phyloP scores from a whole-genome alignment of 495 filamentous ascomycete species.

The Aspergillus panamensis region DNA sequence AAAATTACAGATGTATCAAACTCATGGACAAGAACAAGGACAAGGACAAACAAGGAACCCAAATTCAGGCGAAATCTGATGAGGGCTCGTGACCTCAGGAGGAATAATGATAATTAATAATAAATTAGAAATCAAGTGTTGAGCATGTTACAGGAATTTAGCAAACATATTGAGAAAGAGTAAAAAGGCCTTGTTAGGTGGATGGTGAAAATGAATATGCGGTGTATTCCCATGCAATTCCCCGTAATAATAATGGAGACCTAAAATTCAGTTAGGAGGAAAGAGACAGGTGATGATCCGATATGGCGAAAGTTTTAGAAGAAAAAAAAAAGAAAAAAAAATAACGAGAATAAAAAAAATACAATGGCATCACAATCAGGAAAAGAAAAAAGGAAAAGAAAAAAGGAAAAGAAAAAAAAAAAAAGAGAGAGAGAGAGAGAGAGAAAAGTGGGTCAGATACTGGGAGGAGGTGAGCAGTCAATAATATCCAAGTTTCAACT shows the following conservation, averaged over 20 bases:
- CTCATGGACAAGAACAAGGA: neutral
- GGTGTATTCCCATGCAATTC: slow-evolving; percentile 17
- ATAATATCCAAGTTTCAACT: slow-evolving; percentile 4
- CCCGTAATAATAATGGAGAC: neutral
- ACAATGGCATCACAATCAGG: neutral
- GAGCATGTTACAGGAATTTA: neutral
- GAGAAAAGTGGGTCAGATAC: slow-evolving; percentile 19
- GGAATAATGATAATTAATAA: neutral
- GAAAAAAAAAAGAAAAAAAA: slow-evolving; percentile 4
- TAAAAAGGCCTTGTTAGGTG: slow-evolving; percentile 12
- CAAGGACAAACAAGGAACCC: slow-evolving; percentile 9
- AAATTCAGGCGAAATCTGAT: slow-evolving; percentile 2
- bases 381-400: neutral
- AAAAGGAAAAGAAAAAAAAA: too few relatives aligned
- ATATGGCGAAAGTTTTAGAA: slow-evolving; percentile 10
- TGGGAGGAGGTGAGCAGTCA: slow-evolving; percentile 23
- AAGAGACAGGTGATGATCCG: slow-evolving; percentile 16
- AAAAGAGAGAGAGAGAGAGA: neutral
- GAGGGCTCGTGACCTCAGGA: neutral
- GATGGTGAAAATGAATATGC: slow-evolving; percentile 16
- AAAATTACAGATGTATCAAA: slow-evolving; percentile 10
- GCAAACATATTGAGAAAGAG: neutral
- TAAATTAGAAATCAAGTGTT: neutral
- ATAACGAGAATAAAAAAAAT: slow-evolving; percentile 2
- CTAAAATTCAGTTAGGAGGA: slow-evolving; percentile 5